Evolutionary conservation across 1,139 yeast species (phyloP).

Genomic region (Taphrina confusa): DNA sequence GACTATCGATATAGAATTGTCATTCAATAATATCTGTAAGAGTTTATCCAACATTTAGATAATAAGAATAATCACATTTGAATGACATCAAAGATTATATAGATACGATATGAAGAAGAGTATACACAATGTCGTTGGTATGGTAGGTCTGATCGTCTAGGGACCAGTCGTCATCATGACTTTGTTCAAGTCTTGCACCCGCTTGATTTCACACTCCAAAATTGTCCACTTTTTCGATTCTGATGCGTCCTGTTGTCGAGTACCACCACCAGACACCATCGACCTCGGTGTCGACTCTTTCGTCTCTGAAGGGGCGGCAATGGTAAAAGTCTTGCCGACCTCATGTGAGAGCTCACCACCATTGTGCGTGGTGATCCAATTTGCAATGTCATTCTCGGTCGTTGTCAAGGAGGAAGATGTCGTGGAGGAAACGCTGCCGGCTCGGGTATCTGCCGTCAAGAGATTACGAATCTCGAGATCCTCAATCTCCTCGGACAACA

Average conservation of each 20-base stretch:
- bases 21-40: too few species aligned
- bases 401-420: background rate
- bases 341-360: background rate
- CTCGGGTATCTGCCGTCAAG: background rate
- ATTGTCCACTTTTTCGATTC: background rate
- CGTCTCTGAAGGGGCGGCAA: background rate
- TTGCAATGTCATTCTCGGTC: background rate
- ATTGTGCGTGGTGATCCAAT: constrained; percentile 14
- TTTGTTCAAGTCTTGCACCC: background rate
- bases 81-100: too few species aligned
- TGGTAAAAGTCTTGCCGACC: constrained; percentile 10
- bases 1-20: too few species aligned
- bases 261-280: background rate
- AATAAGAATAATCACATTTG: too few species aligned
- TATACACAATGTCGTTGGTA: too few species aligned
- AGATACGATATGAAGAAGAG: too few species aligned
- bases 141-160: too few species aligned
- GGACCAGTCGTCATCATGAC: background rate
- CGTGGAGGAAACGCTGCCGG: background rate
- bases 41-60: too few species aligned
- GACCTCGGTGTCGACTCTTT: background rate
- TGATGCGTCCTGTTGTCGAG: background rate
- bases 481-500: constrained; percentile 9
- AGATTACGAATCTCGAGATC: constrained; percentile 11
- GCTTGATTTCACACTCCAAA: constrained; percentile 7